Evolutionary conservation across 2,329 filamentous ascomycete genomes (phyloP).

Genomic region (Periconia sp.): DNA sequence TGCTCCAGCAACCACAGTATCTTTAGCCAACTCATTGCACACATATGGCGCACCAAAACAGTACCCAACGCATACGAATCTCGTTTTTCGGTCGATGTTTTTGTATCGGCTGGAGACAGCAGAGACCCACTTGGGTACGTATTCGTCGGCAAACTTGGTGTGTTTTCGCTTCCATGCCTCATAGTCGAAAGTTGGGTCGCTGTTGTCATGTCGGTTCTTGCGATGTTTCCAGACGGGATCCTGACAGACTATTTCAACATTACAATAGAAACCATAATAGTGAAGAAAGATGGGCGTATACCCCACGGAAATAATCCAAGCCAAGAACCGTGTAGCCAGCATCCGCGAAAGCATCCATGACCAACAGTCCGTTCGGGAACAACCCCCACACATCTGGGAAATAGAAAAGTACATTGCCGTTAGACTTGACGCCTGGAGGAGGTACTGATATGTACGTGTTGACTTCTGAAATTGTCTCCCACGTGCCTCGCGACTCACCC

Average conservation of each 20-base stretch:
- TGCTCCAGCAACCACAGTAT: slow-evolving; percentile 47
- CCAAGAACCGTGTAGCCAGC: slow-evolving; percentile 48
- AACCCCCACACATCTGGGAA: slow-evolving; percentile 52
- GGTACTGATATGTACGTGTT: slow-evolving; percentile 43
- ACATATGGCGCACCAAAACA: slow-evolving; percentile 50
- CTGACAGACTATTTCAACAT: slow-evolving; percentile 18
- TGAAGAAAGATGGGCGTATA: no score
- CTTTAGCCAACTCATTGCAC: slow-evolving; percentile 43
- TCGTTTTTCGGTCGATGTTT: slow-evolving; percentile 27
- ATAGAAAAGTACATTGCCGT: slow-evolving; percentile 49
- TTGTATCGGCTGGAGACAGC: slow-evolving; percentile 44
- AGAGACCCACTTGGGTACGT: slow-evolving; percentile 50
- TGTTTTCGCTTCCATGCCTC: slow-evolving; percentile 54
- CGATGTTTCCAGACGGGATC: slow-evolving; percentile 50
- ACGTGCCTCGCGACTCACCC: slow-evolving; percentile 41
- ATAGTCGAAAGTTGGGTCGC: slow-evolving; percentile 46
- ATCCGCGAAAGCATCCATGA: slow-evolving; percentile 52
- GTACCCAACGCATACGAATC: slow-evolving; percentile 47
- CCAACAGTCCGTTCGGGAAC: slow-evolving; percentile 46
- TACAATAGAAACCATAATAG: slow-evolving; percentile 22
- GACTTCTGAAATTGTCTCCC: slow-evolving; percentile 37
- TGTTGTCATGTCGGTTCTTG: slow-evolving; percentile 19
- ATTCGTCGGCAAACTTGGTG: slow-evolving; percentile 44
- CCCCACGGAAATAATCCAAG: slow-evolving; percentile 49
- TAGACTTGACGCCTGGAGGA: slow-evolving; percentile 31